Base-by-base conservation (phyloP, 176 grass and related monocot species). In the Avena sativa region DNA sequence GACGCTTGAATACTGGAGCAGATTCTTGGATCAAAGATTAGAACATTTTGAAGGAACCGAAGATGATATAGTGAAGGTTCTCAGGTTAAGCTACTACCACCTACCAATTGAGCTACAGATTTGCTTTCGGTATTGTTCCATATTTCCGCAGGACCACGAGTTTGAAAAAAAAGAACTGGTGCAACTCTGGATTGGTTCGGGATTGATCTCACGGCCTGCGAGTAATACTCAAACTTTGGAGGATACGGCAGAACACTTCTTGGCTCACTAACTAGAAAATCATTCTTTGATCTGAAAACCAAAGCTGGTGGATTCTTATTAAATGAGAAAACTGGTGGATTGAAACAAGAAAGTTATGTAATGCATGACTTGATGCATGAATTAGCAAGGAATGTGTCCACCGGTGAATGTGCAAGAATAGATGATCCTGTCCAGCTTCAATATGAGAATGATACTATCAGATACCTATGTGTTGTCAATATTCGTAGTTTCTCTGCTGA, bases 91-190 rank as follows among this genome's bases (percentile, higher is more conserved):
- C 50, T 95, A 91, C 6, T 32, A 82, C 2, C 51, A 86, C 81
- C 30, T 95, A 44, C 84, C 84, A 61, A 40, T 58, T 17, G 72
- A 91, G 43, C 52, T 90, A 6, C 91, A 93, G 34, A 38, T 83
- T 40, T 93, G 94, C 50, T 96, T 96, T 61, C 62, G 86, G 14
- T 97, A 88, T 9, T 93, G 92, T 68, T 87, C 85, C 49, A 34
- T 97, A 80, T 93, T 92, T 79, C 76, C 71, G 0, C 71, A 82
- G 50, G 69, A 82, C 53, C 56, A 76, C 21, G 0, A 4, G 46
- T 92, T 96, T 57, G 0, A 43, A 30, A 80, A 83, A 49, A 61
- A 89, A 20, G 34, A 83, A 3, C 12, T 92, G 59, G 61, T 92
- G 30, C 4, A 59, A 38, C 60, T 93, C 73, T 95, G 93, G 93